Base-by-base conservation (phyloP, 257 asterid species). In the Leptodermis oblonga region DNA sequence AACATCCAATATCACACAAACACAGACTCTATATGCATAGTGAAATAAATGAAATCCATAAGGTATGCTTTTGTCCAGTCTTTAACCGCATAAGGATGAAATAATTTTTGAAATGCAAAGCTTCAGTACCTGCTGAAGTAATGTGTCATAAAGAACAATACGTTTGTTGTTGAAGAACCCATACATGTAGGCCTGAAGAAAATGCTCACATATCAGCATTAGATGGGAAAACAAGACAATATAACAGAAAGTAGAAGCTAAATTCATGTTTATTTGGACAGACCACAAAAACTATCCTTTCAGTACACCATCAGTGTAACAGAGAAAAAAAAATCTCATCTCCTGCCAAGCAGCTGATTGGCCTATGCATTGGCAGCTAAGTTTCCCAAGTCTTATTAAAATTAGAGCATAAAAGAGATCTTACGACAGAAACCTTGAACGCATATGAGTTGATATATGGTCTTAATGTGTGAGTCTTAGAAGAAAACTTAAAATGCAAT, bases 151-250 rank as follows among this genome's bases (percentile, higher is more conserved):
- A 60, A 94, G 97, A 72, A 94, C 99, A 68, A 94, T 94, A 54
- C 99, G 81, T 75, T 94, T 94, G 85, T 91, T 94, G 68, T 94
- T 89, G 76, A 89, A 87, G 84, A 94, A 94, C 22, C 99, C 99
- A 61, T 94, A 94, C 97, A 94, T 91, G 89, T 94, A 94, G 33
- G 99, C 99, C 97, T 94, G 81, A 80, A 77, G 59, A 76, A 77
- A 70, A 76, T 46, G 69, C 55, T 45, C 51, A 51, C 43, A 64
- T 7, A 62, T 55, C 73, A 55, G 53, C 3, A 59, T 48, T 22
- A 73, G 15, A 55, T 15, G 45, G 64, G 67, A 55, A 70, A 68
- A 48, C 33, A 28, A 37, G 12, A 68, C 20, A 53, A 68, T n/a
- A 20, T 13, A 46, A 51, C 22, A 68, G 42, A 11, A 37, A 43